Conservation (phyloP, 495 filamentous ascomycete genomes). For the Cercophora scortea region DNA sequence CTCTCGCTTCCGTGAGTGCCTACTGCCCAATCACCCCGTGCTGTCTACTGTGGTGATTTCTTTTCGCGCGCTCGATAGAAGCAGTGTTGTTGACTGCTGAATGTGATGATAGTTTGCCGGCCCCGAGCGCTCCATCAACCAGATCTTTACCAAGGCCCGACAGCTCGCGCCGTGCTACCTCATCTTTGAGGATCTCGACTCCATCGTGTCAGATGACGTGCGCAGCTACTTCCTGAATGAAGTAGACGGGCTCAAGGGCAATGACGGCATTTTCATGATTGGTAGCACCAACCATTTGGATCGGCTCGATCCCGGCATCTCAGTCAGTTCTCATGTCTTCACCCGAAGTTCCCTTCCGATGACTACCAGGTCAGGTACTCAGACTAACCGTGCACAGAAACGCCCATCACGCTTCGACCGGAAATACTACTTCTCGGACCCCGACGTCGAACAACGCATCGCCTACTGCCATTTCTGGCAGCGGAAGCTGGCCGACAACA, state of each 20-base stretch:
- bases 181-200: constrained; percentile 59
- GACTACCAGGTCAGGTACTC: background rate
- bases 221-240: constrained; percentile 48
- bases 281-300: constrained; percentile 49
- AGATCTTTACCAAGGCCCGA: constrained; percentile 38
- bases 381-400: constrained; percentile 23
- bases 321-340: background rate
- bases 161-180: constrained; percentile 33
- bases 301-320: constrained; percentile 41
- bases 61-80: too few relatives aligned
- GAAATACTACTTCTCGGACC: constrained; percentile 54
- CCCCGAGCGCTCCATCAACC: constrained; percentile 28
- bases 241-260: constrained; percentile 41
- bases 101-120: constrained; percentile 20
- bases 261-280: constrained; percentile 52
- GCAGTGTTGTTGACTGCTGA: constrained; percentile 33
- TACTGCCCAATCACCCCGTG: constrained; percentile 12
- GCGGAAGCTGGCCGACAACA: constrained; percentile 45
- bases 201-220: constrained; percentile 37
- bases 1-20: constrained; percentile 23
- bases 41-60: too few relatives aligned
- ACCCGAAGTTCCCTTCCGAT: too few relatives aligned
- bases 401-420: constrained; percentile 58
- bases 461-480: constrained; percentile 54
- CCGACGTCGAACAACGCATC: constrained; percentile 42